Base-by-base conservation (phyloP, 306 rosid species). In the Dalbergia cultrata region DNA sequence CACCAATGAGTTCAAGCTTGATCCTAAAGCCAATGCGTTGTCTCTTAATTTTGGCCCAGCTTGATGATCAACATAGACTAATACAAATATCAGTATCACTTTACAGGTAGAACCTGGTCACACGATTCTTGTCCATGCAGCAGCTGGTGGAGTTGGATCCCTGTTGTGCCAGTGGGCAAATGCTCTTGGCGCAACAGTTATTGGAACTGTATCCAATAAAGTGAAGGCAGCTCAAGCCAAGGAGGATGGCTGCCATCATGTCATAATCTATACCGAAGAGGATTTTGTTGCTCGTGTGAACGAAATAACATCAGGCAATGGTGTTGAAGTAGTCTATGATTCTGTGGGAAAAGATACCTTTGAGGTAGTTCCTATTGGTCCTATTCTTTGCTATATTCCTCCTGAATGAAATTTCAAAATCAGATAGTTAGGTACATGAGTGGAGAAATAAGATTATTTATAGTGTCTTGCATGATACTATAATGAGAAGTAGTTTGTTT, bases 121-220 rank as follows among this genome's bases (percentile, higher is more conserved):
- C 53, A 76, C 88, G 0, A 78, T 93, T 62, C 94, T 93, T 31
- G 86, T 93, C 60, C 97, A 91, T 72, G 97, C 97, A 37, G 97
- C 97, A 61, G 97, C 97, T 33, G 97, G 97, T 68, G 97, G 97
- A 79, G 89, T 88, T 22, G 97, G 97, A 66, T 93, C 97, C 56
- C 86, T 93, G 13, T 73, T 93, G 83, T 87, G 97, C 74, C 97
- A 93, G 66, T 91, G 97, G 97, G 94, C 93, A 67, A 88, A 88
- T 66, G 81, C 83, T 76, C 92, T 93, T 68, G 97, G 97, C 9
- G 97, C 97, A 76, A 93, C 92, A 56, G 92, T 93, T 74, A 87
- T 93, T 79, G 94, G 97, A 81, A 80, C 92, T 54, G 94, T 93
- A 50, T 93, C 94, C 57, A 89, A 86, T 33, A 71, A 88, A 73